Percentiles rank a stretch among this genome's conserved stretches.
Evolutionary conservation across 1,139 yeast genomes (phyloP).

Genomic region (Hanseniaspora uvarum): DNA sequence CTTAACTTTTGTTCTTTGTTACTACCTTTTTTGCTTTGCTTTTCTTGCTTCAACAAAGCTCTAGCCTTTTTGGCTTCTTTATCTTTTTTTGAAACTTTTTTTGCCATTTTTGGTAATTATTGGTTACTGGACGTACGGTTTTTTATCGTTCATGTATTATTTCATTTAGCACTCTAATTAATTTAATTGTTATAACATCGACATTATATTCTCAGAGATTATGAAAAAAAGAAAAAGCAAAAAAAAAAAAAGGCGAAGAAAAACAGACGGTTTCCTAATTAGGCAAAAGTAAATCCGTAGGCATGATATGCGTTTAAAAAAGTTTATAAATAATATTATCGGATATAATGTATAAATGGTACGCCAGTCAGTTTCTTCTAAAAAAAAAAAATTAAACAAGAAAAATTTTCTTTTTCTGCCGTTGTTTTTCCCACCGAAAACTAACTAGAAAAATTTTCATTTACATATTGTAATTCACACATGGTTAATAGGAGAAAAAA

Average conservation of each 20-base stretch:
- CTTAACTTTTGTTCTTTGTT: constrained; percentile 62
- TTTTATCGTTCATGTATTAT: no score
- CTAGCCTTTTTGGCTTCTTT: constrained; percentile 89
- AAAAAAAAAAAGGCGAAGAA: not conserved
- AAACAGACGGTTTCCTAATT: not conserved
- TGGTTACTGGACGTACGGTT: not conserved
- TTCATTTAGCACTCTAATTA: no score
- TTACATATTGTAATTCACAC: no score
- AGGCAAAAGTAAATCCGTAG: not conserved
- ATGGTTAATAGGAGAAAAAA: no score
- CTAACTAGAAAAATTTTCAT: not conserved
- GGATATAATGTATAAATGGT: not conserved
- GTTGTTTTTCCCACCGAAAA: not conserved
- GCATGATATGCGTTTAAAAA: not conserved
- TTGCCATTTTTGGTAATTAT: constrained; percentile 55
- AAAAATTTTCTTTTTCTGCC: not conserved
- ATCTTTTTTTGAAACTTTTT: constrained; percentile 63
- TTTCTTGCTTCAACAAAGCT: constrained; percentile 71
- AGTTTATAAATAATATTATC: no score
- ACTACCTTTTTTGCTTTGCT: constrained; percentile 64
- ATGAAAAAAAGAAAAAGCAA: not conserved
- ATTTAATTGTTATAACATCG: no score
- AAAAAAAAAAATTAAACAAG: not conserved
- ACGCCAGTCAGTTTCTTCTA: not conserved
- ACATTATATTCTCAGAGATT: no score